These are phyloP conservation scores for Evernia prunastri DNA, from an alignment of 495 filamentous ascomycete species.

Conservation along the genomic window DNA sequence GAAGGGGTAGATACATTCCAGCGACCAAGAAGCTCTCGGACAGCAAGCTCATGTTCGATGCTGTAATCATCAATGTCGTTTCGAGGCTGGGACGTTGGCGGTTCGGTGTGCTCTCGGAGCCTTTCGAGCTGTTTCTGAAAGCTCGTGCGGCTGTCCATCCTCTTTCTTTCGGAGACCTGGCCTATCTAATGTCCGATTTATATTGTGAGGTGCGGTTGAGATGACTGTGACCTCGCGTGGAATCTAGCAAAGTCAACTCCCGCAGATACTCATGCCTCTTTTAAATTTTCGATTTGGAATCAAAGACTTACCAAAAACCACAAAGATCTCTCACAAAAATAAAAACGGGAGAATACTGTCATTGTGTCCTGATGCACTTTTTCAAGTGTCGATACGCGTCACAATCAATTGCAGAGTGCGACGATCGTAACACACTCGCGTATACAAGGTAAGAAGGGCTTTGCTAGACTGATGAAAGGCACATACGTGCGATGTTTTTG, in stretches of 20 bases:
- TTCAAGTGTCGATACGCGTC: neutral
- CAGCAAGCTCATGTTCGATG: neutral
- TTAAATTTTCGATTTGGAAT: neutral
- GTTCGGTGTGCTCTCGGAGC: neutral
- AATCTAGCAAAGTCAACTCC: neutral
- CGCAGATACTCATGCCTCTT: neutral
- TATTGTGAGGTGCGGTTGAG: neutral
- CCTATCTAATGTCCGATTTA: neutral
- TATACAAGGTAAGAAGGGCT: too few species aligned
- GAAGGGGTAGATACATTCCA: neutral
- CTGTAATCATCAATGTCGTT: neutral
- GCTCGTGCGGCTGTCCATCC: neutral
- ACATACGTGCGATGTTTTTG: neutral
- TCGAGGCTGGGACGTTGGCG: slow-evolving; percentile 3
- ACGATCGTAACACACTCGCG: neutral
- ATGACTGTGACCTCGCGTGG: neutral
- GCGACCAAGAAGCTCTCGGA: neutral
- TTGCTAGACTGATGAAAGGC: neutral
- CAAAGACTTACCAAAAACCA: neutral
- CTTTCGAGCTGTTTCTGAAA: neutral
- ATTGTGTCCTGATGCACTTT: neutral
- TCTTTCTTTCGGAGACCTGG: neutral
- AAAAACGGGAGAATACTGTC: neutral
- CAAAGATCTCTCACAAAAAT: neutral
- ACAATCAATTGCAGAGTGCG: neutral